Conservation (phyloP, 2,329 filamentous ascomycete genomes). For the Diplocarpon rosae region DNA sequence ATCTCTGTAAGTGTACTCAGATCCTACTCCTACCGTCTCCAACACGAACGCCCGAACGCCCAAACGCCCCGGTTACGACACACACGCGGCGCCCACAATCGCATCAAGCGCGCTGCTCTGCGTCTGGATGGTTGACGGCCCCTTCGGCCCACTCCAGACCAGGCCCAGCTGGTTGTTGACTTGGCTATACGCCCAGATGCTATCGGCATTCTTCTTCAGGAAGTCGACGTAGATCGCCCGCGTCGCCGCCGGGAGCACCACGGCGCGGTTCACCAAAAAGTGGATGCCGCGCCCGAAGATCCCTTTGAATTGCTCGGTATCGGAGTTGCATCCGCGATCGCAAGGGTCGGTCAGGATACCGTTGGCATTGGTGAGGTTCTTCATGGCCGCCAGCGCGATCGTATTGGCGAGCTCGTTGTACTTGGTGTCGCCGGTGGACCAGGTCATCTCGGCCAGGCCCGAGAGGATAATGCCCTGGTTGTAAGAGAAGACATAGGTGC, state of each 20-base stretch:
- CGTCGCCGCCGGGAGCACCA: slow-evolving; percentile 31
- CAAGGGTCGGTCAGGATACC: slow-evolving; percentile 43
- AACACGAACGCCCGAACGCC: no score
- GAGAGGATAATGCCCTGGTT: slow-evolving; percentile 52
- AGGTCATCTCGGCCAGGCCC: slow-evolving; percentile 45
- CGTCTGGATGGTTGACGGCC: slow-evolving; percentile 42
- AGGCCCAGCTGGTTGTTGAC: slow-evolving; percentile 44
- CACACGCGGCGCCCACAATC: slow-evolving; percentile 45
- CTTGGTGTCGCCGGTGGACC: slow-evolving; percentile 32
- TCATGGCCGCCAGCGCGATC: slow-evolving; percentile 44
- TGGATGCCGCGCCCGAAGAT: slow-evolving; percentile 56
- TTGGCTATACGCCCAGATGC: slow-evolving; percentile 52
- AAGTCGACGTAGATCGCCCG: slow-evolving; percentile 40
- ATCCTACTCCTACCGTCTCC: no score
- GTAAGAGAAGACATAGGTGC: slow-evolving; percentile 37
- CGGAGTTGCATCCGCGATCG: slow-evolving; percentile 34
- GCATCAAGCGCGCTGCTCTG: slow-evolving; percentile 58
- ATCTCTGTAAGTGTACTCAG: no score
- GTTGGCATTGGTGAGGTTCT: slow-evolving; percentile 32
- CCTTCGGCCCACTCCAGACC: slow-evolving; percentile 53
- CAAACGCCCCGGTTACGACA: slow-evolving; percentile 6
- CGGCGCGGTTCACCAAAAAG: slow-evolving; percentile 36
- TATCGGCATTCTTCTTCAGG: slow-evolving; percentile 50
- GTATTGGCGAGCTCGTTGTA: slow-evolving; percentile 38
- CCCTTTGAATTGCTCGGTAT: slow-evolving; percentile 60